A percentile compares a stretch with the other conserved stretches of the same genome.
Evolutionary conservation across 805 yeast species (phyloP).

Genomic region (Grigorovia yakushimaensis): DNA sequence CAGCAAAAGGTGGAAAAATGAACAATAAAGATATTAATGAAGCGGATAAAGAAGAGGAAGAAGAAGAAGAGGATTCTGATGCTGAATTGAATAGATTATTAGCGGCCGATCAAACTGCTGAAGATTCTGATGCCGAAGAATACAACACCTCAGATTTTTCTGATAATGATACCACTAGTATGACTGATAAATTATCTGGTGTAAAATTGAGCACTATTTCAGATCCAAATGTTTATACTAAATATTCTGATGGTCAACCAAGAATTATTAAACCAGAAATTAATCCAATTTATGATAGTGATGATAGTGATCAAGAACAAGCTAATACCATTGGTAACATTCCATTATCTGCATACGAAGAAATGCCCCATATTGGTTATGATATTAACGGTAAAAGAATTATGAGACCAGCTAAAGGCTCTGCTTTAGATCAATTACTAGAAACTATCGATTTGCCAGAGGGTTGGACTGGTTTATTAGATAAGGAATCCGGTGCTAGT

Average conservation of each 20-base stretch:
- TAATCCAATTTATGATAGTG: constrained; percentile 89
- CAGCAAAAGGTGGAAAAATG: constrained; percentile 11
- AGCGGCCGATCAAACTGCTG: constrained; percentile 37
- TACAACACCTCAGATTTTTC: constrained; percentile 22
- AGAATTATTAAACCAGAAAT: constrained; percentile 80
- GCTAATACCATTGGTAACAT: constrained; percentile 87
- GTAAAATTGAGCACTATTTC: constrained; percentile 43
- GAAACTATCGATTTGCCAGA: constrained; percentile 91
- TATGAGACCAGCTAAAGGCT: constrained; percentile 97
- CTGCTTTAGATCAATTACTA: constrained; percentile 82
- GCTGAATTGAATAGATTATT: constrained; percentile 54
- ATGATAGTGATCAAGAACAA: constrained; percentile 78
- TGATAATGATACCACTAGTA: constrained; percentile 38
- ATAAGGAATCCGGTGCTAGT: constrained; percentile 76
- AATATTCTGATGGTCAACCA: constrained; percentile 70
- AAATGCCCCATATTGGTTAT: constrained; percentile 95
- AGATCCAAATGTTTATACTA: constrained; percentile 36
- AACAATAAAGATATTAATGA: constrained; percentile 45
- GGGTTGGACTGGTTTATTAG: constrained; percentile 97
- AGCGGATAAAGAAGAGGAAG: constrained; percentile 14
- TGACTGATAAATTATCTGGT: constrained; percentile 47
- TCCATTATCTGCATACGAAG: constrained; percentile 89
- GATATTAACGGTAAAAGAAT: constrained; percentile 95
- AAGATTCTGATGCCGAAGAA: constrained; percentile 18
- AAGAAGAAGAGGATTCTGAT: constrained; percentile 41